Percentiles rank a stretch among this genome's conserved stretches.
phyloP scores from a whole-genome alignment of 148 eudicot species.

The Amaranthus palmeri region DNA sequence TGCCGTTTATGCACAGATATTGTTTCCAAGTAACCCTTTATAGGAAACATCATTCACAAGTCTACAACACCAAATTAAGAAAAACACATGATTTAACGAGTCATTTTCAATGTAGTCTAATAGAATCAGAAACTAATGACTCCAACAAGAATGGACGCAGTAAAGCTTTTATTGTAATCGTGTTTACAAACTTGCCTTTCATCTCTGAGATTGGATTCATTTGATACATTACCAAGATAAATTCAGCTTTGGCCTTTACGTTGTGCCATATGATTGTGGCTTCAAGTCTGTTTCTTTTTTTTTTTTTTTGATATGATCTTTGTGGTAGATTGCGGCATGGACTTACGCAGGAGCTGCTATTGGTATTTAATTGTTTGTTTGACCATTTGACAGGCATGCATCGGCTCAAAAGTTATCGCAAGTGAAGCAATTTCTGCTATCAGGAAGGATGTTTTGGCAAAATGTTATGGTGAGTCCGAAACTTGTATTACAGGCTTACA shows the following conservation, averaged over 20 bases:
- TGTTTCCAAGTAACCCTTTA: too few species aligned
- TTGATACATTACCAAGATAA: background rate
- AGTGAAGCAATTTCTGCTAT: constrained; percentile 95
- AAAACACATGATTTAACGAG: too few species aligned
- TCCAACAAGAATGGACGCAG: too few species aligned
- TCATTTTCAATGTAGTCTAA: too few species aligned
- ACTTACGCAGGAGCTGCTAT: background rate
- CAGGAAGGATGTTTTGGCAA: constrained; percentile 91
- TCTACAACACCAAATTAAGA: too few species aligned
- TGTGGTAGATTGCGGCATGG: background rate
- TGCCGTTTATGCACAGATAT: too few species aligned
- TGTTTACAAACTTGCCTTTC: too few species aligned
- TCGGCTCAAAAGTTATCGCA: constrained; percentile 94
- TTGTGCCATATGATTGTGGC: too few species aligned
- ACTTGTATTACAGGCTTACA: background rate
- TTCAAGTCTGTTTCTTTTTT: too few species aligned
- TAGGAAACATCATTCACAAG: too few species aligned
- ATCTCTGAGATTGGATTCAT: background rate
- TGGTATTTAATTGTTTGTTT: background rate
- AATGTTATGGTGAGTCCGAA: constrained; percentile 80
- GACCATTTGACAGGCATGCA: constrained; percentile 62
- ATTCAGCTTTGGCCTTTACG: background rate
- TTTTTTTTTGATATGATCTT: background rate
- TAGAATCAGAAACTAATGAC: too few species aligned
- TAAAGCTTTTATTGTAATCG: too few species aligned